These are phyloP conservation scores for Mycena albidolilacea DNA, from an alignment of 768 basidiomycete genomes.

Conservation along the genomic window DNA sequence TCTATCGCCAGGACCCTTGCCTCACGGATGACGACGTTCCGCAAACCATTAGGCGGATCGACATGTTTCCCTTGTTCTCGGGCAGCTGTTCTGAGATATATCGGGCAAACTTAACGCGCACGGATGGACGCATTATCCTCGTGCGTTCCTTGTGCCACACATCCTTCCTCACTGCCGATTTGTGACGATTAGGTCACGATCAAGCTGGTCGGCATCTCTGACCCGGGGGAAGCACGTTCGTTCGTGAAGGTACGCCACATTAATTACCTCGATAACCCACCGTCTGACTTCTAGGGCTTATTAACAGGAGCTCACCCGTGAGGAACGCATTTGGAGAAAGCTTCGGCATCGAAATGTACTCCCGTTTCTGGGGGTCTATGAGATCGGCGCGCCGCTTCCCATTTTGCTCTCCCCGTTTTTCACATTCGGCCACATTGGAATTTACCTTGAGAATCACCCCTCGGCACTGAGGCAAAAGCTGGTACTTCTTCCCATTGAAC, in stretches of 20 bases:
- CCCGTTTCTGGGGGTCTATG: background rate
- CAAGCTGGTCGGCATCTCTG: background rate
- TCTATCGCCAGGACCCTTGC: background rate
- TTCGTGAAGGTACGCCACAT: background rate
- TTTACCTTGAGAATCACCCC: background rate
- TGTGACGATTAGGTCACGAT: background rate
- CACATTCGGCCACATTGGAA: background rate
- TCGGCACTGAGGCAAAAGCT: background rate
- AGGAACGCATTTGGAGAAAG: background rate
- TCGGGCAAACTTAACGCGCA: background rate
- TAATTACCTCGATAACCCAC: background rate
- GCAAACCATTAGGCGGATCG: background rate
- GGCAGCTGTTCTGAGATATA: background rate
- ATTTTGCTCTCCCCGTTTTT: background rate
- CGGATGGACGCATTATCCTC: background rate
- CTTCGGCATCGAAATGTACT: background rate
- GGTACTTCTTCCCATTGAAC: background rate
- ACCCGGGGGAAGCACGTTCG: background rate
- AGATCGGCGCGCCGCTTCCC: background rate
- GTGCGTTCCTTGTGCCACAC: background rate
- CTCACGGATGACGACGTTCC: background rate
- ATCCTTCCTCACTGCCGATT: too few species aligned
- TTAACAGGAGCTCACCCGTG: background rate
- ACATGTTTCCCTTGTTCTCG: background rate
- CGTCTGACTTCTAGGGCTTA: background rate